Base-by-base conservation (phyloP, 768 basidiomycete genomes). In the Psilocybe sp. region DNA sequence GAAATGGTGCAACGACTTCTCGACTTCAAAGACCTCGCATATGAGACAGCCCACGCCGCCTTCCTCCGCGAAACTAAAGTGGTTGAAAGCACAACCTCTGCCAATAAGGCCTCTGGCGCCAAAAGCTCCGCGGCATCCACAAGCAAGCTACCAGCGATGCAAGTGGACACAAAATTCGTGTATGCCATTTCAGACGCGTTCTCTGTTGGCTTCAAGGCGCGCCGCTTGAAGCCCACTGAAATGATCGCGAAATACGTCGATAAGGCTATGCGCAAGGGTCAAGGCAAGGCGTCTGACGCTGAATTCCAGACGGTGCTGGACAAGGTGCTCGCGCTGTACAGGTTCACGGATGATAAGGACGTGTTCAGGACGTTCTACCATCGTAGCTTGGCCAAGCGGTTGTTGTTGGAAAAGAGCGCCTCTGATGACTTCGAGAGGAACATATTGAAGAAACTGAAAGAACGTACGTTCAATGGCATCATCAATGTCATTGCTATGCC, bases 331-430 rank as follows among this genome's bases (percentile, higher is more conserved):
- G 79, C 70, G 6, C 68, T 98, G 48, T 96, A 94, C 67, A 74
- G 90, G 46, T 95, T 82, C 64, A 94, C 91, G 4, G 86, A 92
- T 45, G 92, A 95, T 62, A 93, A 92, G 64, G 93, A 97, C 61
- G 91, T 96, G 31, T 98, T 97, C 66, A 81, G 93, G 59, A 85
- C 87, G 20, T 97, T 94, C 68, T 98, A 96, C 65, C 88, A 88
- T 67, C 84, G 91, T 10, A 82, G 85, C 34, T 69, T 97, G 33
- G 89, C 93, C n/a, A 94, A 90, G 72, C 79, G 94, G 48, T 60
- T 98, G 51, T 69, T 98, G 35, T 72, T 95, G n/a, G 85, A 82
- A 53, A 84, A 82, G 63, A 90, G 86, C 46, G 94, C 94, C 0
- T 89, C 85, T 1, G 83, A 90, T 52, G 94, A 95, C 60, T 85